These are phyloP conservation scores for Phlebopus sp. DNA, from an alignment of 1,284 basidiomycete species.

Conservation along the genomic window DNA sequence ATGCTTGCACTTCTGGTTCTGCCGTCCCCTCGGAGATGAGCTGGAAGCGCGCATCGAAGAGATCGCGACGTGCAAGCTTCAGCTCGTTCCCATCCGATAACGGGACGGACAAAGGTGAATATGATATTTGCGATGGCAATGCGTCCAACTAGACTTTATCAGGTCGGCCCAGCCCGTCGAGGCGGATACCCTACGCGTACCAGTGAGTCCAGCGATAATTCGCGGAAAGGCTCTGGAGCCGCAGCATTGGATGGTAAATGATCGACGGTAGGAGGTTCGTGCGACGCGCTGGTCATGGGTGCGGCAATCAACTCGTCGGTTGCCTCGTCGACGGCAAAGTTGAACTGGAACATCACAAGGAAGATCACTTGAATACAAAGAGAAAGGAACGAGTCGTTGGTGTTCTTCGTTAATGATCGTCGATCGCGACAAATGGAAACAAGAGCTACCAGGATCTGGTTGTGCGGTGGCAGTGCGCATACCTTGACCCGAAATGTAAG, in stretches of 20 bases:
- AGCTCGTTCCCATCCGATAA: slow-evolving; percentile 30
- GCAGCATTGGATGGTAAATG: slow-evolving; percentile 3
- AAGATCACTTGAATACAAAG: slow-evolving; percentile 12
- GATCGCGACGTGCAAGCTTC: slow-evolving; percentile 72
- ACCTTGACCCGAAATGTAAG: neutral
- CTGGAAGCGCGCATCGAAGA: slow-evolving; percentile 95
- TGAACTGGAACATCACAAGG: slow-evolving; percentile 52
- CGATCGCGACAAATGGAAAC: no score
- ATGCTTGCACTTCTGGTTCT: slow-evolving; percentile 20
- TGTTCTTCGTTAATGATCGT: no score
- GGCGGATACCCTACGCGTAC: slow-evolving; percentile 26
- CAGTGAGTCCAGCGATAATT: slow-evolving; percentile 33
- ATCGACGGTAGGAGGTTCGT: slow-evolving; percentile 3
- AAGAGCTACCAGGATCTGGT: no score
- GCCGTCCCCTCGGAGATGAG: slow-evolving; percentile 57
- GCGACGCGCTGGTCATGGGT: neutral
- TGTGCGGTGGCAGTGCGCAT: neutral
- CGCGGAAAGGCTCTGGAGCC: slow-evolving; percentile 25
- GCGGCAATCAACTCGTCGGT: slow-evolving; percentile 21
- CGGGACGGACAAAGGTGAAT: slow-evolving; percentile 52
- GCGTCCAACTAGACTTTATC: slow-evolving; percentile 44
- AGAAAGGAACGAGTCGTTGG: no score
- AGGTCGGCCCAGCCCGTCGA: slow-evolving; percentile 11
- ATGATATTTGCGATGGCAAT: slow-evolving; percentile 58
- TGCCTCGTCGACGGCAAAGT: slow-evolving; percentile 47